Percentiles rank a stretch among this genome's conserved stretches.
Conservation (phyloP, 2,329 filamentous ascomycete species). For the Dactylonectria estremocensis region DNA sequence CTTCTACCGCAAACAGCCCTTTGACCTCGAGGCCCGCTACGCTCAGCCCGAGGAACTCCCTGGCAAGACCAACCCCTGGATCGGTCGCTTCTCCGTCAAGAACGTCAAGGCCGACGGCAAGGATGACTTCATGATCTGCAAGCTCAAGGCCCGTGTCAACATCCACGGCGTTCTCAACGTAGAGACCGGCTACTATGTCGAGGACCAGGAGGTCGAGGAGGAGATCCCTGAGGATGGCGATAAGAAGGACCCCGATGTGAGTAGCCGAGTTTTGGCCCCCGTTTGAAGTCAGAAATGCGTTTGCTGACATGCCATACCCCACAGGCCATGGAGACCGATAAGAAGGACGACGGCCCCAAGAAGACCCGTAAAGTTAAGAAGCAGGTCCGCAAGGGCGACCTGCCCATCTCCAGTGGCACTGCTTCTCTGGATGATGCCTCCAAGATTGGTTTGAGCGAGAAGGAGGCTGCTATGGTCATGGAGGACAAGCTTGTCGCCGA, state of each 20-base stretch:
- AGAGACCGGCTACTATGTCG: slow-evolving; percentile 97
- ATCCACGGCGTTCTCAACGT: slow-evolving; percentile 97
- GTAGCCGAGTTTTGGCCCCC: slow-evolving; percentile 54
- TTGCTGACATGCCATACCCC: slow-evolving; percentile 47
- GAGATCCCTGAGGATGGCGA: slow-evolving; percentile 80
- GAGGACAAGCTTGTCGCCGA: slow-evolving; percentile 99
- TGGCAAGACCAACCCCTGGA: slow-evolving; percentile 93
- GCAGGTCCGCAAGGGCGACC: slow-evolving; percentile 96
- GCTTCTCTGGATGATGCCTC: slow-evolving; percentile 79
- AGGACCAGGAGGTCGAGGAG: slow-evolving; percentile 98
- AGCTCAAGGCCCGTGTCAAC: slow-evolving; percentile 97
- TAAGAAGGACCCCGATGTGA: slow-evolving; percentile 82
- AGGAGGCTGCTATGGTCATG: slow-evolving; percentile 92
- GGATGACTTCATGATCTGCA: slow-evolving; percentile 99
- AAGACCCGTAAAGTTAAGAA: slow-evolving; percentile 99
- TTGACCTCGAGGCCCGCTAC: slow-evolving; percentile 96
- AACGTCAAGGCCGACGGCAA: slow-evolving; percentile 93
- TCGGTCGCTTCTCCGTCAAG: slow-evolving; percentile 98
- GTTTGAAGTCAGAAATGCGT: slow-evolving; percentile 22
- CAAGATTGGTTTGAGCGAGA: slow-evolving; percentile 81
- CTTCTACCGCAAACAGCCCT: slow-evolving; percentile 98
- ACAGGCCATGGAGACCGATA: slow-evolving; percentile 90
- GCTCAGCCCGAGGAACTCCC: slow-evolving; percentile 89
- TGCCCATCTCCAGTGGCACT: slow-evolving; percentile 88
- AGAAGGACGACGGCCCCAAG: slow-evolving; percentile 78